A percentile compares a stretch with the other conserved stretches of the same genome.
Conservation (phyloP, 257 asterid species). For the Craterostigma plantagineum region DNA sequence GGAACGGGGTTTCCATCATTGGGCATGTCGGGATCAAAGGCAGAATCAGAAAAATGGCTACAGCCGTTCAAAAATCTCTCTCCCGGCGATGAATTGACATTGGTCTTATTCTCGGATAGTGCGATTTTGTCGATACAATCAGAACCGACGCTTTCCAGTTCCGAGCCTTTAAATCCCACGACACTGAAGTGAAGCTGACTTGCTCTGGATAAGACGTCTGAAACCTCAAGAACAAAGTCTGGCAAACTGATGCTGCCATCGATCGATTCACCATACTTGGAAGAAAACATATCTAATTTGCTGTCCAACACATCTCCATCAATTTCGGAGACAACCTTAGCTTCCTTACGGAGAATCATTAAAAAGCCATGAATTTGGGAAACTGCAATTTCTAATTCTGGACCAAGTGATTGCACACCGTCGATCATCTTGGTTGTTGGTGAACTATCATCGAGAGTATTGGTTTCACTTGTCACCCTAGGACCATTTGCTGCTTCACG, state of each 20-base stretch:
- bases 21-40: constrained; percentile 65
- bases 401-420: constrained; percentile 14
- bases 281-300: constrained; percentile 29
- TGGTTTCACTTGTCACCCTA: too few species aligned
- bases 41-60: constrained; percentile 51
- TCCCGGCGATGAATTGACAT: constrained; percentile 24
- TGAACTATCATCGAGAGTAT: too few species aligned
- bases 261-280: constrained; percentile 32
- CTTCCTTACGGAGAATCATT: constrained; percentile 47
- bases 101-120: constrained; percentile 60
- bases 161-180: constrained; percentile 53
- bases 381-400: constrained; percentile 36
- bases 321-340: constrained; percentile 33
- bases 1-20: constrained; percentile 70
- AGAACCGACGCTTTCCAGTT: constrained; percentile 45
- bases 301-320: constrained; percentile 35
- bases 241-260: constrained; percentile 18
- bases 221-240: constrained; percentile 50
- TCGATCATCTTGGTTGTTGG: not conserved
- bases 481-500: too few species aligned
- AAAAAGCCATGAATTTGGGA: constrained; percentile 42
- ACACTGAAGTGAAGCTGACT: constrained; percentile 53
- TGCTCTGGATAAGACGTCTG: constrained; percentile 38
- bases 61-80: constrained; percentile 46
- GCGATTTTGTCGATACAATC: constrained; percentile 90